Percentiles rank a stretch among this genome's conserved stretches.
Conservation (phyloP, 495 filamentous ascomycete genomes). For the Daldinia bambusicola region DNA sequence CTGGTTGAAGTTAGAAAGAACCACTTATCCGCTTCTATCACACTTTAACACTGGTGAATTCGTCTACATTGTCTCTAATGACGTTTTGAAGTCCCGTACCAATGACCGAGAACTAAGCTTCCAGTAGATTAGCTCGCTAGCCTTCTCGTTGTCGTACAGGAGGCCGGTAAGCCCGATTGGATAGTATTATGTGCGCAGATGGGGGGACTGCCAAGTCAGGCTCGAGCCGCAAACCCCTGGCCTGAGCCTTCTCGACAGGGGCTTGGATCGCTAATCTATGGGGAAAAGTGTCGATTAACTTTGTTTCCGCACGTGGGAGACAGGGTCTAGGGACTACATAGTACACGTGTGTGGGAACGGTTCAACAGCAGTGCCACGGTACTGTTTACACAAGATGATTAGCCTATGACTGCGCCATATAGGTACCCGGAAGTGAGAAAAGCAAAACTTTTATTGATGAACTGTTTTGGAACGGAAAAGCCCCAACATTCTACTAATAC, state of each 20-base stretch:
- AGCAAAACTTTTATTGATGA: slow-evolving; percentile 19
- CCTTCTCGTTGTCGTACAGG: not conserved
- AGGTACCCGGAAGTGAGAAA: not conserved
- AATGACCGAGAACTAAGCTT: not conserved
- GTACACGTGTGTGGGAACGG: not conserved
- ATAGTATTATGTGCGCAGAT: not conserved
- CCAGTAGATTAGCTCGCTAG: not conserved
- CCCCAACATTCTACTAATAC: not conserved
- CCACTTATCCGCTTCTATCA: not conserved
- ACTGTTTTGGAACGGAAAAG: not conserved
- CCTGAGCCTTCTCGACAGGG: slow-evolving; percentile 2
- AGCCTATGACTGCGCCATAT: slow-evolving; percentile 9
- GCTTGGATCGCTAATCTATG: slow-evolving; percentile 19
- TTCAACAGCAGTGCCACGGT: slow-evolving; percentile 5
- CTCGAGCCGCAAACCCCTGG: slow-evolving; percentile 9
- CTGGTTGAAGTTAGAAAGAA: not conserved
- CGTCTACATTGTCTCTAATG: not conserved
- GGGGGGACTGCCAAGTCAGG: slow-evolving; percentile 13
- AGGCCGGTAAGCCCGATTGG: not conserved
- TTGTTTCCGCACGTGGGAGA: slow-evolving; percentile 24
- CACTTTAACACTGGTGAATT: not conserved
- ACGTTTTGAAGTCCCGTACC: not conserved
- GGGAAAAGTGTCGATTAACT: slow-evolving; percentile 8
- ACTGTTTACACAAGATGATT: not conserved
- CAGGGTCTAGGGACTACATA: slow-evolving; percentile 2